Percentiles rank a stretch among this genome's conserved stretches.
Evolutionary conservation across 176 grass and related monocot species (phyloP).

Genomic region (Aegilops bicornis): DNA sequence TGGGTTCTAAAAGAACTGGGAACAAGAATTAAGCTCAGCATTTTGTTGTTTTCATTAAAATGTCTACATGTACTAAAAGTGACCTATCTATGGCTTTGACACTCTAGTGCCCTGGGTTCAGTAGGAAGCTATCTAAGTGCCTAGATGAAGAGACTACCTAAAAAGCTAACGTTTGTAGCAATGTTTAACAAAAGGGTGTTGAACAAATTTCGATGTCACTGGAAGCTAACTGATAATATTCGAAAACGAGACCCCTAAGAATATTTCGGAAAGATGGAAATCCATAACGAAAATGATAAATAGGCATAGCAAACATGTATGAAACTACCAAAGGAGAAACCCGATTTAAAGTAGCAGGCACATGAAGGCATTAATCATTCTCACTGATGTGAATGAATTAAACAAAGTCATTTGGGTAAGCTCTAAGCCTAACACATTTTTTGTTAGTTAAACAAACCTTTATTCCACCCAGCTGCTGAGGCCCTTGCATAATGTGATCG

Average conservation of each 20-base stretch:
- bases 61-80: neutral
- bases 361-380: neutral
- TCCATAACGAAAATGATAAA: neutral
- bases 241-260: neutral
- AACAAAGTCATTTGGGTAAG: neutral
- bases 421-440: neutral
- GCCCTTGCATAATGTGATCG: neutral
- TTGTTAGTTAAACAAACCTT: neutral
- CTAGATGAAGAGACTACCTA: neutral
- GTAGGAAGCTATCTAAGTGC: neutral
- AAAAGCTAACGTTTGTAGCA: neutral
- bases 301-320: neutral
- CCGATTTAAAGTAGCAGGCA: neutral
- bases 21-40: neutral
- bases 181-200: neutral
- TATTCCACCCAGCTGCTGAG: neutral
- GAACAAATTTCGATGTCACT: neutral
- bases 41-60: neutral
- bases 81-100: conserved; percentile 1
- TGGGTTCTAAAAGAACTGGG: neutral
- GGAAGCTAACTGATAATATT: neutral
- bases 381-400: neutral
- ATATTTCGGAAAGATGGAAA: neutral
- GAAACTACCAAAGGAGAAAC: neutral
- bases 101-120: neutral